Conservation (phyloP, 1,139 yeast species). For the Blastobotrys capitulatus region DNA sequence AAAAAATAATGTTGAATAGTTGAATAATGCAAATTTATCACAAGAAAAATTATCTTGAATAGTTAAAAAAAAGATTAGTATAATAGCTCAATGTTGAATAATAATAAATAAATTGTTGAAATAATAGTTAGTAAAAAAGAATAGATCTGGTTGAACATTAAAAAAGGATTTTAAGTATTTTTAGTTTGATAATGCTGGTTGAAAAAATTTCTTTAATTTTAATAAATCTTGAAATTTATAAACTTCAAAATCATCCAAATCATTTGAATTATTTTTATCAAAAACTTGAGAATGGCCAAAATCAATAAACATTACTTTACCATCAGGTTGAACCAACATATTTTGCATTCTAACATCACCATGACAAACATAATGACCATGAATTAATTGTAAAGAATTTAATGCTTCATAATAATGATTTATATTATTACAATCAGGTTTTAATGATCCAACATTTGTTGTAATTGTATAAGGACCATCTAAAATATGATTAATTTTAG, state of each 20-base stretch:
- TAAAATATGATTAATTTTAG: neutral
- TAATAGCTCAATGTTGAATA: no score
- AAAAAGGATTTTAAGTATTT: no score
- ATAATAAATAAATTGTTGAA: no score
- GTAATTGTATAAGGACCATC: constrained; percentile 11
- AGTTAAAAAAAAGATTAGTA: no score
- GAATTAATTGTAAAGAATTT: constrained; percentile 6
- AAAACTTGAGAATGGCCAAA: constrained; percentile 12
- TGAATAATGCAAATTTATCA: no score
- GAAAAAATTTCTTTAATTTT: constrained; percentile 6
- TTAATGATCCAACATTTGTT: constrained; percentile 7
- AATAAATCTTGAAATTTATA: constrained; percentile 10
- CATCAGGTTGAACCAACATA: constrained; percentile 6
- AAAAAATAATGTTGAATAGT: no score
- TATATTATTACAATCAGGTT: neutral
- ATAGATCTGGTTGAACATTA: neutral
- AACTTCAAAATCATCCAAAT: constrained; percentile 7
- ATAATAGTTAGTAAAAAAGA: neutral
- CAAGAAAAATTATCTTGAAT: no score
- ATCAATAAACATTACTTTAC: constrained; percentile 8
- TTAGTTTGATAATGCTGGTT: neutral
- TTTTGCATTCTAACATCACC: constrained; percentile 11
- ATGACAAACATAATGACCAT: constrained; percentile 7
- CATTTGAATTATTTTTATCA: constrained; percentile 1
- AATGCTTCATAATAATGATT: constrained; percentile 7